phyloP scores from a whole-genome alignment of 2,329 filamentous ascomycete species.

The Pestalotiopsis sp. region DNA sequence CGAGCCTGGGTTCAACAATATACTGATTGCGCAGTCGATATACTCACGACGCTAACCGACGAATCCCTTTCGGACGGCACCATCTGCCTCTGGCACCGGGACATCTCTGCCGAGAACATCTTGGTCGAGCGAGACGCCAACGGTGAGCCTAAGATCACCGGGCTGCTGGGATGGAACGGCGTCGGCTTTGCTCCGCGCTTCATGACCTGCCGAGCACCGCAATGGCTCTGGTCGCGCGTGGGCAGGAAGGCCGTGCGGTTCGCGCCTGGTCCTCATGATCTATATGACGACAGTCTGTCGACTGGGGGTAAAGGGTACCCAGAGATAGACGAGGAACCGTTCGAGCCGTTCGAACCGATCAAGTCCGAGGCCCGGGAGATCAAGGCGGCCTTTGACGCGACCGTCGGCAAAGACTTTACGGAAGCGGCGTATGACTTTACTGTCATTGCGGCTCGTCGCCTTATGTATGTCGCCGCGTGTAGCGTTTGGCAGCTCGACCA shows the following conservation, averaged over 20 bases:
- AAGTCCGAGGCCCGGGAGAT: not conserved
- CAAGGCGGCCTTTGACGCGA: conserved; percentile 3
- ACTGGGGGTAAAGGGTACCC: not conserved
- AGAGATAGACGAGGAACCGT: not conserved
- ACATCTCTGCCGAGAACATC: not conserved
- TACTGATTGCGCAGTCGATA: not conserved
- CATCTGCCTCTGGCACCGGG: not conserved
- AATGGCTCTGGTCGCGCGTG: not conserved
- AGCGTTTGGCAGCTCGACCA: not conserved
- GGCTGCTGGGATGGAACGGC: not conserved
- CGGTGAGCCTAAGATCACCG: not conserved
- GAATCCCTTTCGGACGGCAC: not conserved
- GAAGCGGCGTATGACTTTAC: not conserved
- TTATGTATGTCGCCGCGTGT: not conserved
- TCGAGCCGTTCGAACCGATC: not conserved
- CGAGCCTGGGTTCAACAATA: not conserved
- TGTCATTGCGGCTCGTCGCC: not conserved
- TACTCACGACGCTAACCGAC: not conserved
- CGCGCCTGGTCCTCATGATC: not conserved
- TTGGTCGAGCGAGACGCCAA: not conserved
- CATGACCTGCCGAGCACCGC: not conserved
- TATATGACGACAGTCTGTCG: not conserved
- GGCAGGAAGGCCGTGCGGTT: not conserved
- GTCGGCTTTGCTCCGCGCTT: not conserved
- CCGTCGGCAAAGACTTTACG: not conserved